phyloP scores from a whole-genome alignment of 768 basidiomycete genomes.

The Xerocomellus dryophilus region DNA sequence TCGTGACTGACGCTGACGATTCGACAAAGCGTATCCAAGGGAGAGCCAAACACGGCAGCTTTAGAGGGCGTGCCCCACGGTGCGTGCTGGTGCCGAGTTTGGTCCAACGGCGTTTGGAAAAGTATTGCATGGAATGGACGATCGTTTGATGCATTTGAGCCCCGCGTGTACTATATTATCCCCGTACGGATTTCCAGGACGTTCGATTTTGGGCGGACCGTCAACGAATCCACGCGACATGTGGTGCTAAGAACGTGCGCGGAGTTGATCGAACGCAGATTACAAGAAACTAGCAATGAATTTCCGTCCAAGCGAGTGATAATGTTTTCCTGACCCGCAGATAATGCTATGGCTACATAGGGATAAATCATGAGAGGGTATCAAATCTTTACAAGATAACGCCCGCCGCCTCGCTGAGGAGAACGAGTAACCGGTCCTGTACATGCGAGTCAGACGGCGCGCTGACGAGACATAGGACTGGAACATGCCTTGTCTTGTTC shows the following conservation, averaged over 20 bases:
- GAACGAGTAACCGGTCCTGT: slow-evolving; percentile 28
- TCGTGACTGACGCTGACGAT: too few relatives aligned
- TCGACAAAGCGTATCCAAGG: slow-evolving; percentile 43
- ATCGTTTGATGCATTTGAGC: slow-evolving; percentile 28
- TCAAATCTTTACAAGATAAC: slow-evolving; percentile 23
- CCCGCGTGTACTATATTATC: too few relatives aligned
- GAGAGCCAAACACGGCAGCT: slow-evolving; percentile 12
- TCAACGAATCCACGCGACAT: background rate
- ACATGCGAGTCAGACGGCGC: background rate
- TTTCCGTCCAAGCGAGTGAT: slow-evolving; percentile 7
- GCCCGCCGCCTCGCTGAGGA: slow-evolving; percentile 30
- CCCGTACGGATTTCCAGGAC: too few relatives aligned
- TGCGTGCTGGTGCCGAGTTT: slow-evolving; percentile 12
- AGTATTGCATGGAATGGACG: slow-evolving; percentile 59
- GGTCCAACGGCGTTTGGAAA: slow-evolving; percentile 16
- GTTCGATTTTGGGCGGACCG: background rate
- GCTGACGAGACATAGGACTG: background rate
- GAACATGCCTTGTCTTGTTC: slow-evolving; percentile 58
- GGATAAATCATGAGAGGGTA: slow-evolving; percentile 13
- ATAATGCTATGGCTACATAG: slow-evolving; percentile 20
- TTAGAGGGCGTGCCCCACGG: slow-evolving; percentile 50
- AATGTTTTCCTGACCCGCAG: slow-evolving; percentile 5
- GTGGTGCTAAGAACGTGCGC: background rate
- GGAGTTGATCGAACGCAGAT: background rate
- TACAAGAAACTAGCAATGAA: background rate